These are phyloP conservation scores for Sparassis latifolia DNA, from an alignment of 1,284 basidiomycete species.

Conservation along the genomic window DNA sequence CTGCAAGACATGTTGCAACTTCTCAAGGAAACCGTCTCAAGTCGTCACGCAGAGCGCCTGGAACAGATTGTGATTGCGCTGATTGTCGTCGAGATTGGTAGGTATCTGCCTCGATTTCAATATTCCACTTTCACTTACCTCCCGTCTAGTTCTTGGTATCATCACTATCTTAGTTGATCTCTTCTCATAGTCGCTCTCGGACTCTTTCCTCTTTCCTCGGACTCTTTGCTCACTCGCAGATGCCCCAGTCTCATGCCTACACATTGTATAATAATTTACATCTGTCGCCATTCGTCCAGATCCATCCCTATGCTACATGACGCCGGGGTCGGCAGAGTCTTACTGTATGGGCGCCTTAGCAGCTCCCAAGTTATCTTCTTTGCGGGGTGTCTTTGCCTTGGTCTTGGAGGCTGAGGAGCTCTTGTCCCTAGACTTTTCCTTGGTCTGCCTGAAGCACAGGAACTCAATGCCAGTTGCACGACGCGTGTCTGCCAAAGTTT, in stretches of 20 bases:
- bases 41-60: constrained; percentile 86
- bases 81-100: constrained; percentile 85
- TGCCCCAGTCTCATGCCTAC: too few relatives aligned
- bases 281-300: too few relatives aligned
- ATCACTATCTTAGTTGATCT: constrained; percentile 70
- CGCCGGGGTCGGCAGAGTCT: too few relatives aligned
- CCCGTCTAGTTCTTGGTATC: constrained; percentile 55
- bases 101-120: constrained; percentile 10
- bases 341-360: too few relatives aligned
- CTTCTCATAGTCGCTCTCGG: constrained; percentile 27
- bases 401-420: constrained; percentile 5
- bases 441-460: constrained; percentile 78
- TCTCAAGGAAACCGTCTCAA: constrained; percentile 91
- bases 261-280: too few relatives aligned
- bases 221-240: too few relatives aligned
- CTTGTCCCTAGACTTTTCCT: constrained; percentile 31
- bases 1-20: constrained; percentile 96
- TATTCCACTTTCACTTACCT: constrained; percentile 7
- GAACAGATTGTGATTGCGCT: constrained; percentile 93
- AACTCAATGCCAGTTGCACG: constrained; percentile 93
- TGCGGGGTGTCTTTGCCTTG: constrained; percentile 15
- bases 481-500: constrained; percentile 80
- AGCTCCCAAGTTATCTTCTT: constrained; percentile 1
- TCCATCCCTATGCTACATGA: too few relatives aligned
- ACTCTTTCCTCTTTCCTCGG: neutral